Base-by-base conservation (phyloP, 2,329 filamentous ascomycete genomes). In the Zymoseptoria crescenta region DNA sequence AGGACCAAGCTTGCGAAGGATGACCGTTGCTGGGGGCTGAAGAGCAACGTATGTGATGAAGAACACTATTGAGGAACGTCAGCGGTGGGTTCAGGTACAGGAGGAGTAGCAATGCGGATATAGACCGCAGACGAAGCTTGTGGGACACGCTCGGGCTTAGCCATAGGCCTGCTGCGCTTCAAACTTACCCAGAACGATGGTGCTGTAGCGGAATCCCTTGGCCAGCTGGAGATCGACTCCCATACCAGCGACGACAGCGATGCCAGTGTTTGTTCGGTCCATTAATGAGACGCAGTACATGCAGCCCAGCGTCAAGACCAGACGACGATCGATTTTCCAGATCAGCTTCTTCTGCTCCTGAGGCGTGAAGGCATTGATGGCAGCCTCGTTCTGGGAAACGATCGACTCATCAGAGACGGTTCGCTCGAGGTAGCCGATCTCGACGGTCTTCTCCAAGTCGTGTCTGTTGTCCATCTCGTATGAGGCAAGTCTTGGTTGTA, bases 11-110 rank as follows among this genome's bases (percentile, higher is more conserved):
- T 83, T 84, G 41, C 87, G 84, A 8, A 87, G 80, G 35, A 89
- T 72, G 49, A 90, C 75, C 0, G 87, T 90, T 2, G 87, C 87
- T 0, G 86, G 86, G 0, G 87, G 84, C 69, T 91, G 87, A 62
- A 89, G 87, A 55, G 88, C 56, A 61, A 87, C 81, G 71, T 91
- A 91, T 27, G 86, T 82, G 64, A 88, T 79, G 77, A 90, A 91
- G 76, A 91, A 91, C 67, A 89, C 79, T 24, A 24, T 24, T 24
- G 4, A 24, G 24, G 24, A 24, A 24, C 24, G 24, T 24, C 24
- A 24, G 24, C 24, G 24, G 24, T 24, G 24, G 24, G 4, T 24
- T 24, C 24, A 24, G 24, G 4, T 24, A 24, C 24, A 3, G 4
- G 24, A 3, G 4, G 24, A 24, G 24, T 24, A 24, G 24, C 24